Evolutionary conservation across 1,284 basidiomycete species (phyloP).

Genomic region (Cryptococcus sp.): DNA sequence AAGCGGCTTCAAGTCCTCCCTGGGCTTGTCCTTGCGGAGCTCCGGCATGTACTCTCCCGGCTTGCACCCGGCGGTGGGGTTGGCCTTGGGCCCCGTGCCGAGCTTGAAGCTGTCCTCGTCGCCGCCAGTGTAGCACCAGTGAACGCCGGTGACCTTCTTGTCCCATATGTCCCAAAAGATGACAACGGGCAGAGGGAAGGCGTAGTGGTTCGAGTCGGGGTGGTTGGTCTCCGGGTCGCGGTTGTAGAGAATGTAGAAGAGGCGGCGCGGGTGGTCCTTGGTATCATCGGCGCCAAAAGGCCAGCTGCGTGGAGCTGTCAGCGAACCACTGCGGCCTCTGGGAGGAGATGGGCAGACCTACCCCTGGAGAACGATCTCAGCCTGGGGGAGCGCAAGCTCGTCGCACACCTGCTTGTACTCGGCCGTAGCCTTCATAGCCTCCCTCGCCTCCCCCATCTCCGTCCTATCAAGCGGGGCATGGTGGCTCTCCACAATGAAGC

Average conservation of each 20-base stretch:
- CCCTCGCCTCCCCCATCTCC: neutral
- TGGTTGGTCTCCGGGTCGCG: constrained; percentile 45
- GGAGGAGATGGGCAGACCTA: constrained; percentile 17
- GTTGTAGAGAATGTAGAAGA: constrained; percentile 38
- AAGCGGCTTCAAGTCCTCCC: constrained; percentile 76
- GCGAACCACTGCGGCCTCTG: constrained; percentile 5
- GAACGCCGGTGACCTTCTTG: constrained; percentile 11
- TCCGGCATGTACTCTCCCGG: neutral
- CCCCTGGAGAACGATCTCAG: constrained; percentile 30
- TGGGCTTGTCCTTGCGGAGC: constrained; percentile 17
- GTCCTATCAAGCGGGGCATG: too few relatives aligned
- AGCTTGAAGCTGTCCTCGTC: neutral
- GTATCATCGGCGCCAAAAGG: neutral
- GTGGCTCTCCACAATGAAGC: neutral
- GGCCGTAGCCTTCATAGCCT: constrained; percentile 7
- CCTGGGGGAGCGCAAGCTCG: constrained; percentile 27
- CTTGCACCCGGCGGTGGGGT: neutral
- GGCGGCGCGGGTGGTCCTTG: constrained; percentile 21
- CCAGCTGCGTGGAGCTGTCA: neutral
- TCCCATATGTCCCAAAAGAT: constrained; percentile 12
- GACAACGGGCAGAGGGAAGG: constrained; percentile 29
- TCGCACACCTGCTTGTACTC: constrained; percentile 27
- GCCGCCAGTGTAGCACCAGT: neutral
- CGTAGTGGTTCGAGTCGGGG: constrained; percentile 38
- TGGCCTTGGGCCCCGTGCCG: constrained; percentile 18